Evolutionary conservation across 192 early-diverging fungal species (phyloP), one percentile per base, ranked within the genome.

Genomic region (Backusella macrospora): DNA sequence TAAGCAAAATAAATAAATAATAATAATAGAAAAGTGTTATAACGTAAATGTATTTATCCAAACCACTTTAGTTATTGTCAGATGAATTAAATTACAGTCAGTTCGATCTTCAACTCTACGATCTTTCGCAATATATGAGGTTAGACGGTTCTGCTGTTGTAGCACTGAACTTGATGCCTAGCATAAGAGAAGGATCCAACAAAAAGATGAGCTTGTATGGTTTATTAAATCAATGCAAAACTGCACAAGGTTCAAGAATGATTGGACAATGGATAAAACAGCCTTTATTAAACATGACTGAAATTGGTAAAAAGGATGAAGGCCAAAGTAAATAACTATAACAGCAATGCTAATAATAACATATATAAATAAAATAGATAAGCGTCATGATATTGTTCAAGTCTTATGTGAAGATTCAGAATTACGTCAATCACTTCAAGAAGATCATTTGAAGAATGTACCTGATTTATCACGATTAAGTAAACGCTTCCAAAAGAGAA

Each of bases 231-330:
- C 87, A 92, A 69, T 96, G 94, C 86, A 93, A 94, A 68, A 98
- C 96, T 6, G 76, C 92, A 0, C 95, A 96, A 67, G 96, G 96
- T 0, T 84, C 91, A 16, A 80, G 96, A 3, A 78, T 97, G 71
- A 80, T 98, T 46, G 89, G 84, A n/a, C 93, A 95, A 72, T 98
- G 95, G 95, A 83, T 98, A 26, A 95, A 94, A 73, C 96, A 97
- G 78, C 96, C 96, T 13, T 84, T 97, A 6, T 78, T 96, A 72
- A 84, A 89, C 26, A 45, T 93, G 16, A 68, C 62, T 3, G 86
- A 87, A n/a, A 97, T 98, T 67, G 79, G 91, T 90, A 77, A 73
- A 83, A 5, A 13, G 12, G 4, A 29, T 26, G 6, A 34, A 26
- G 0, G 5, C 6, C n/a, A 12, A n/a, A 10, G 21, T 34, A 21